A percentile compares a stretch with the other conserved stretches of the same genome.
phyloP scores from a whole-genome alignment of 2,329 filamentous ascomycete species.

The Botryosphaeria dothidea region DNA sequence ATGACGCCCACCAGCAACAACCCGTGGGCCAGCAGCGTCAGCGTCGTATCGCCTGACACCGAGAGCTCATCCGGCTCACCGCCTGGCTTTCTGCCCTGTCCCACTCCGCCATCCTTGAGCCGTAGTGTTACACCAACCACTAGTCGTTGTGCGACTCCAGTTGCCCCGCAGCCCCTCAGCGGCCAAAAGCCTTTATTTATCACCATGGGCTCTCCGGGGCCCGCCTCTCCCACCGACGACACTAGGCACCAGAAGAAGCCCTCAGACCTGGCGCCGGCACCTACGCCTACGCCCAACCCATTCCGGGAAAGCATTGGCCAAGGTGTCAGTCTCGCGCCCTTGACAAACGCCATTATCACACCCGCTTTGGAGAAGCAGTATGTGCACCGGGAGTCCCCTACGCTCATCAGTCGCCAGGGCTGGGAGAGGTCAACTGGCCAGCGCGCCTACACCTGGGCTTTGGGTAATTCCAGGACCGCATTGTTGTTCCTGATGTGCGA shows the following conservation, averaged over 20 bases:
- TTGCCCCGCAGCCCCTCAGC: conserved; percentile 17
- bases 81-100: conserved; percentile 14
- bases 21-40: conserved; percentile 36
- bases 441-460: conserved; percentile 42
- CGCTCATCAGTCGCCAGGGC: conserved; percentile 35
- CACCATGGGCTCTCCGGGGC: conserved; percentile 9
- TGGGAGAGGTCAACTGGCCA: conserved; percentile 36
- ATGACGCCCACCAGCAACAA: conserved; percentile 41
- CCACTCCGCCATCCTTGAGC: conserved; percentile 17
- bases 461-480: conserved; percentile 40
- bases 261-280: neutral
- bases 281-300: conserved; percentile 27
- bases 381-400: conserved; percentile 38
- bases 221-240: conserved; percentile 3
- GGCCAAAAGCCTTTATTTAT: conserved; percentile 9
- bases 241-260: neutral
- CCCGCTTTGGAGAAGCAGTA: conserved; percentile 35
- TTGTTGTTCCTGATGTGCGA: conserved; percentile 41
- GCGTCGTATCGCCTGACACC: conserved; percentile 28
- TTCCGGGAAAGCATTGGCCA: conserved; percentile 31
- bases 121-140: conserved; percentile 30
- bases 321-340: conserved; percentile 27
- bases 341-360: conserved; percentile 40
- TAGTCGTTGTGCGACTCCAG: conserved; percentile 39
- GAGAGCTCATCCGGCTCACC: conserved; percentile 23